Evolutionary conservation across 2,329 filamentous ascomycete genomes (phyloP).

Genomic region (Colletotrichum cordylinicola): DNA sequence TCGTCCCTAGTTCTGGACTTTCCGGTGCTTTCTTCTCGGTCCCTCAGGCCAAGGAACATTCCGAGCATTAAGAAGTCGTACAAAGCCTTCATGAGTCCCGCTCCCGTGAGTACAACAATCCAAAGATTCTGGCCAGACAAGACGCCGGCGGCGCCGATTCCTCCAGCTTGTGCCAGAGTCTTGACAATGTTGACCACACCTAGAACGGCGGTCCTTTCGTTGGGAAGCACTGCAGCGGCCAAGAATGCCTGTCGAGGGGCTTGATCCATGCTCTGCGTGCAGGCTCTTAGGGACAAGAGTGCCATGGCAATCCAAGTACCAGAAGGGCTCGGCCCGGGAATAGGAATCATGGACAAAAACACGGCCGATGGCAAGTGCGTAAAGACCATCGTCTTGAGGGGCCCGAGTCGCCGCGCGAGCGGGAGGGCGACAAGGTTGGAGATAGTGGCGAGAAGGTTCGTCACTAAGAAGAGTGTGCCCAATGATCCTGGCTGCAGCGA

Average conservation of each 20-base stretch:
- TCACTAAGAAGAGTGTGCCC: constrained; percentile 61
- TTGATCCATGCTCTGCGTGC: constrained; percentile 72
- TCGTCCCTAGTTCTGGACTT: constrained; percentile 7
- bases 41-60: constrained; percentile 45
- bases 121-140: constrained; percentile 62
- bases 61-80: constrained; percentile 66
- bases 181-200: constrained; percentile 74
- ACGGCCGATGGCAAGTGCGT: constrained; percentile 74
- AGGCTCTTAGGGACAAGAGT: constrained; percentile 67
- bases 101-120: constrained; percentile 68
- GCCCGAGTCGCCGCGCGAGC: constrained; percentile 60
- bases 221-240: constrained; percentile 66
- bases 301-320: constrained; percentile 59
- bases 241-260: constrained; percentile 75
- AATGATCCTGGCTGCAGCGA: constrained; percentile 53
- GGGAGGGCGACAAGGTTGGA: constrained; percentile 61
- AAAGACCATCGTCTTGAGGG: constrained; percentile 79
- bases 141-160: constrained; percentile 69
- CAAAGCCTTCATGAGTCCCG: constrained; percentile 64
- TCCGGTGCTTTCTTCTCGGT: constrained; percentile 26
- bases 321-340: constrained; percentile 44
- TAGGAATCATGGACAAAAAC: constrained; percentile 67
- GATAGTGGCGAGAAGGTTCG: constrained; percentile 54
- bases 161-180: constrained; percentile 66
- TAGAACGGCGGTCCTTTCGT: constrained; percentile 75